A percentile compares a stretch with the other conserved stretches of the same genome.
These are phyloP conservation scores for Cetraspora pellucida DNA, from an alignment of 192 early-diverging fungal species.

Conservation along the genomic window DNA sequence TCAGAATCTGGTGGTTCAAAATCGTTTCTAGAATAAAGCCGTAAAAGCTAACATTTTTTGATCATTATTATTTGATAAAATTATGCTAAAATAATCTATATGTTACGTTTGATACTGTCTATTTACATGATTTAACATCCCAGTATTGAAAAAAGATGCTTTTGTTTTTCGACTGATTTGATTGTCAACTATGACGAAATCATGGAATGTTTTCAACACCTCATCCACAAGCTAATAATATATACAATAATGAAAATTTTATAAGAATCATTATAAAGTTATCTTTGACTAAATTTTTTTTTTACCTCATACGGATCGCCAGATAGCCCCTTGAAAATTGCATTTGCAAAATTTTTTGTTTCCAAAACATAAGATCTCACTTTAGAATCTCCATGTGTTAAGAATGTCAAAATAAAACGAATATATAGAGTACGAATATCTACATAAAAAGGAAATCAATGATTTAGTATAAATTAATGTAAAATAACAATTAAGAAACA, in stretches of 20 bases:
- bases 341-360: conserved; percentile 67
- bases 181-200: conserved; percentile 68
- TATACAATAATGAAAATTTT: background rate
- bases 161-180: conserved; percentile 59
- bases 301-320: conserved; percentile 69
- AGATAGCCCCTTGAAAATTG: conserved; percentile 67
- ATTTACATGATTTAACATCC: conserved; percentile 63
- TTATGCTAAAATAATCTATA: background rate
- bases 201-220: conserved; percentile 57
- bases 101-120: background rate
- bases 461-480: background rate
- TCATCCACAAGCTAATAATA: conserved; percentile 51
- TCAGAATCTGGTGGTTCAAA: conserved; percentile 41
- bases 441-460: conserved; percentile 18
- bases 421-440: conserved; percentile 75
- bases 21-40: conserved; percentile 59
- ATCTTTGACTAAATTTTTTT: background rate
- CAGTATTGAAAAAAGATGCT: conserved; percentile 70
- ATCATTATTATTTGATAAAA: background rate
- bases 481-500: background rate
- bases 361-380: conserved; percentile 75
- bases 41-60: conserved; percentile 46
- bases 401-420: conserved; percentile 76
- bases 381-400: conserved; percentile 66
- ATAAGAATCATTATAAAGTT: background rate